A percentile compares a stretch with the other conserved stretches of the same genome.
phyloP scores from a whole-genome alignment of 2,329 filamentous ascomycete species.

The Fusarium guadeloupense region DNA sequence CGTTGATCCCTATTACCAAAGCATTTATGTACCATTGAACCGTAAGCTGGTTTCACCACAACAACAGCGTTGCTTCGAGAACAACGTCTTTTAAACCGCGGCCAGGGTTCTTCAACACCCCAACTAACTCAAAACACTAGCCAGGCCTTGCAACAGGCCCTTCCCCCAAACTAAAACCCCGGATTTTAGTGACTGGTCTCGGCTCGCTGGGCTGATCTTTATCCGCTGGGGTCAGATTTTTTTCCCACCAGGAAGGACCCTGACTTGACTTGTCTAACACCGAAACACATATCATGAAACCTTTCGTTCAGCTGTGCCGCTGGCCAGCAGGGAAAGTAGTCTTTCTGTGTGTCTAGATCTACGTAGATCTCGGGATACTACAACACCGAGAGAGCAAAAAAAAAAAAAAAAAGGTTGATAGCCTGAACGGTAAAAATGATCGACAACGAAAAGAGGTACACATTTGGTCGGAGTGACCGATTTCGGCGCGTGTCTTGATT shows the following conservation, averaged over 20 bases:
- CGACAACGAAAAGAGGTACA: neutral
- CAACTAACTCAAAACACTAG: slow-evolving; percentile 1
- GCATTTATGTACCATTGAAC: neutral
- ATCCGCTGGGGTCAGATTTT: slow-evolving; percentile 15
- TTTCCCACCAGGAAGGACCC: neutral
- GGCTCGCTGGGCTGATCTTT: slow-evolving; percentile 13
- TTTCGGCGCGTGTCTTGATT: neutral
- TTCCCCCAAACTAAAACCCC: slow-evolving; percentile 26
- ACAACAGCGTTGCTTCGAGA: slow-evolving; percentile 23
- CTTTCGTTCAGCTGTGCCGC: neutral
- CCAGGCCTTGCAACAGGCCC: neutral
- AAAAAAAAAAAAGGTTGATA: slow-evolving; percentile 5
- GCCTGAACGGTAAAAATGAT: slow-evolving; percentile 3
- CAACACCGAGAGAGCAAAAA: neutral
- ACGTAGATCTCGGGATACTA: neutral
- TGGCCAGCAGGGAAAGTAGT: neutral
- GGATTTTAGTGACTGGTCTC: slow-evolving; percentile 17
- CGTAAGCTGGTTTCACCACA: slow-evolving; percentile 13
- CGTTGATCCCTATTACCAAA: neutral
- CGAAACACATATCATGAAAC: neutral
- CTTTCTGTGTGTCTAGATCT: neutral
- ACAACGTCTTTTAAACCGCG: neutral
- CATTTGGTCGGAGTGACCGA: slow-evolving; percentile 21
- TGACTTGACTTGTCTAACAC: neutral
- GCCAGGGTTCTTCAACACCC: slow-evolving; percentile 4